Base-by-base conservation (phyloP, 2,329 filamentous ascomycete species). In the Monascus ruber region DNA sequence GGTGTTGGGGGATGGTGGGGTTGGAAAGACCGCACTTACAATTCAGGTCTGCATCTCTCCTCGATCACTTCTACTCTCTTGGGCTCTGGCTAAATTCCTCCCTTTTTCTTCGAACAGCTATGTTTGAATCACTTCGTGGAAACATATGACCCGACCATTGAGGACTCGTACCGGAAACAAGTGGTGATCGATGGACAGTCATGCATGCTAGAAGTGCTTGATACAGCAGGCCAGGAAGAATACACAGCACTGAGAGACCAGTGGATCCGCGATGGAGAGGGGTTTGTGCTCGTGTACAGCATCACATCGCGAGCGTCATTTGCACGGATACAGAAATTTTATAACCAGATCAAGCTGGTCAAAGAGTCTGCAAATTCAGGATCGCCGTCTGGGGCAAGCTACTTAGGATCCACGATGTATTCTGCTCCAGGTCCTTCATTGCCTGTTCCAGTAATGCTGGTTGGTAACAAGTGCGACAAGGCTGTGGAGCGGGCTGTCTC, bases 111-210 rank as follows among this genome's bases (percentile, higher is more conserved):
- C 17, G 17, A 3, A 17, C 17, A 98, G 79, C 74, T 98, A 55
- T 96, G 91, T 64, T 70, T 96, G 58, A 93, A 96, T 66, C 91
- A 98, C 67, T 98, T 98, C 63, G 88, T 96, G 56, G 89, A 96
- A 70, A 95, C 87, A 35, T 81, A 81, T 56, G 77, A 81, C 56
- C 77, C 77, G 35, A 80, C 77, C 43, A 81, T 81, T 52, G 77
- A 81, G 62, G 77, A 81, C 54, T 80, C 77, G 34, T 81, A 81
- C 57, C 73, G 77, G 45, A 81, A 81, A 58, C 77, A 80, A 61
- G 76, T 80, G 40, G 74, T 94, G 58, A 96, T 96, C 64, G 91
- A 96, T 60, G 77, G 81, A 45, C 85, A 94, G 63, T 87, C 88
- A 34, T 95, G 88, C 71, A 95, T 95, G 88, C 79, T 95, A 55